A percentile compares a stretch with the other conserved stretches of the same genome.
These are phyloP conservation scores for Magnusiomyces fungicola DNA, from an alignment of 1,139 yeast genomes.

Conservation along the genomic window DNA sequence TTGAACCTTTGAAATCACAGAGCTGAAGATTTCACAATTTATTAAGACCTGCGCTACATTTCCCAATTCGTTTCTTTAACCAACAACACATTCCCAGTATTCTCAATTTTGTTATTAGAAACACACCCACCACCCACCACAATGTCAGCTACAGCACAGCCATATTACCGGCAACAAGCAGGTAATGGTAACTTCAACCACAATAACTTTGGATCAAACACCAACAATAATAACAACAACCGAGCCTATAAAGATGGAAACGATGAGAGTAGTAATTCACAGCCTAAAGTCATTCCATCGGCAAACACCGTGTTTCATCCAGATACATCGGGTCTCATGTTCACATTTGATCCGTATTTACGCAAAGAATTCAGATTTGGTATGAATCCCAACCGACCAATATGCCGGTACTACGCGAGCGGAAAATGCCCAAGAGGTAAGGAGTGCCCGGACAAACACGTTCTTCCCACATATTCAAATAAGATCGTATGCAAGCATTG, in stretches of 20 bases:
- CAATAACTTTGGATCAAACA: not conserved
- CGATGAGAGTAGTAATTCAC: not conserved
- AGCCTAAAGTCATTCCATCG: not conserved
- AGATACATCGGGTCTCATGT: constrained; percentile 39
- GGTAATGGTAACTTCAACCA: not conserved
- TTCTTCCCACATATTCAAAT: constrained; percentile 70
- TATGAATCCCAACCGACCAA: constrained; percentile 82
- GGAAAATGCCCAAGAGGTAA: constrained; percentile 80
- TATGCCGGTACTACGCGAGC: constrained; percentile 70
- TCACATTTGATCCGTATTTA: constrained; percentile 80
- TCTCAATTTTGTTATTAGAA: too few species aligned
- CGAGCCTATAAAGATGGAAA: not conserved
- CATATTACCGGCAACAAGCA: not conserved
- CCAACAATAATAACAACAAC: not conserved
- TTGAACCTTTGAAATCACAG: too few species aligned
- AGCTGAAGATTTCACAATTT: too few species aligned
- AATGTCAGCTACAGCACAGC: not conserved
- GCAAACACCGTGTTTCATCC: constrained; percentile 20
- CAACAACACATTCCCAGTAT: too few species aligned
- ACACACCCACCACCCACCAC: too few species aligned
- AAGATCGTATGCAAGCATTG: constrained; percentile 96
- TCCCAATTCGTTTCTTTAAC: too few species aligned
- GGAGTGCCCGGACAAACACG: constrained; percentile 83
- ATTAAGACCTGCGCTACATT: too few species aligned
- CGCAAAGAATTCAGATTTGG: constrained; percentile 77